Percentiles rank a stretch among this genome's conserved stretches.
These are phyloP conservation scores for Penicillium roqueforti DNA, from an alignment of 495 filamentous ascomycete species.

Conservation along the genomic window DNA sequence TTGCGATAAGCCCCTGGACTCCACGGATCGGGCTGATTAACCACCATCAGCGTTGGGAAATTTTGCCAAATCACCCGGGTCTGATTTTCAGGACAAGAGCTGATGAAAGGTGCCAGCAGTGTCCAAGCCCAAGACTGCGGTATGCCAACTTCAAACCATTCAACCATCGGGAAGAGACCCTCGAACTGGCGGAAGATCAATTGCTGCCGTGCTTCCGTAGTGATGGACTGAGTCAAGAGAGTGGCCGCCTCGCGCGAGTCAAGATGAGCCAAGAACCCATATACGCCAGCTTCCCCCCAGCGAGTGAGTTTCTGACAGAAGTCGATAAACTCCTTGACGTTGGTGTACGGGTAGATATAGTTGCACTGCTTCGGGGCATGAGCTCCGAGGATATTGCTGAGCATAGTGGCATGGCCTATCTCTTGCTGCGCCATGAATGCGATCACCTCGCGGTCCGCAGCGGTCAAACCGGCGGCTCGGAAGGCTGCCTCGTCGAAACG, in stretches of 20 bases:
- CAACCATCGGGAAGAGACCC: conserved; percentile 79
- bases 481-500: conserved; percentile 71
- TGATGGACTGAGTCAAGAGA: conserved; percentile 70
- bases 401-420: conserved; percentile 70
- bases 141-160: conserved; percentile 77
- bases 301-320: conserved; percentile 85
- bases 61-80: conserved; percentile 85
- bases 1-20: conserved; percentile 24
- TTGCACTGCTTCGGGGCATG: conserved; percentile 66
- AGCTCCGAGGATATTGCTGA: conserved; percentile 75
- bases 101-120: conserved; percentile 78
- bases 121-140: conserved; percentile 90
- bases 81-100: conserved; percentile 66
- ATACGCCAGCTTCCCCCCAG: conserved; percentile 77
- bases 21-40: conserved; percentile 73
- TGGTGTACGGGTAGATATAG: conserved; percentile 79
- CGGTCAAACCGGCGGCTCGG: conserved; percentile 57
- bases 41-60: conserved; percentile 69
- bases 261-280: conserved; percentile 78
- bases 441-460: conserved; percentile 67
- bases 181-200: conserved; percentile 84
- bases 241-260: conserved; percentile 71
- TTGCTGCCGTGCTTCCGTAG: conserved; percentile 84
- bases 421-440: conserved; percentile 87
- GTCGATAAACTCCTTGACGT: conserved; percentile 75